These are phyloP conservation scores for Symbiodinium natans DNA, from an alignment of 73 alveolate species.

Conservation along the genomic window DNA sequence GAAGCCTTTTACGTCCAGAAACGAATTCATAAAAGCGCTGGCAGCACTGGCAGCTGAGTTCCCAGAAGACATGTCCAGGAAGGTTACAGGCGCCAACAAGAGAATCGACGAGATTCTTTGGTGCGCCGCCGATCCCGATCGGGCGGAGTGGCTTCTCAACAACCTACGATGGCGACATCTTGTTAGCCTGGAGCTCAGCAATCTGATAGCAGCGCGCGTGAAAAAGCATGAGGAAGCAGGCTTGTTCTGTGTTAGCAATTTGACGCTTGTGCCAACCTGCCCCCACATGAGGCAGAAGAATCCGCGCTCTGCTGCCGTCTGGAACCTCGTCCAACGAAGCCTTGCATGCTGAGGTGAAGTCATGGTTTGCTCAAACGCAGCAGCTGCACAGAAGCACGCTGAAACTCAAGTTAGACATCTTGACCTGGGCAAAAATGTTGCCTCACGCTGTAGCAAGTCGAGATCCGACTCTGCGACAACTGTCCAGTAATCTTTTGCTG, in stretches of 20 bases:
- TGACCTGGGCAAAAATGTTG: not conserved
- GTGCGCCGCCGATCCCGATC: not conserved
- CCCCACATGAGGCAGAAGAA: not conserved
- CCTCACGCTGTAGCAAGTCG: not conserved
- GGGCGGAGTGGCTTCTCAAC: not conserved
- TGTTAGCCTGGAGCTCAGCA: not conserved
- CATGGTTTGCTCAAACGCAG: not conserved
- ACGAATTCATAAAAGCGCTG: conserved; percentile 14
- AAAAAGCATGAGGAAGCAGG: not conserved
- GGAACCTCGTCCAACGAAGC: not conserved
- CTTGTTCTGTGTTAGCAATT: not conserved
- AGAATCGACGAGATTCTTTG: not conserved
- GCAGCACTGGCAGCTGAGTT: not conserved
- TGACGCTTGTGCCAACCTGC: too few relatives aligned
- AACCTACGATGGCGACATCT: not conserved
- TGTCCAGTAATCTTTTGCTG: not conserved
- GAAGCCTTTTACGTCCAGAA: not conserved
- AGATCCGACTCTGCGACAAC: not conserved
- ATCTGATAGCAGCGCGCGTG: not conserved
- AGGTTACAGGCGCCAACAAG: not conserved
- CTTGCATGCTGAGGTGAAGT: not conserved
- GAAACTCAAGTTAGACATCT: not conserved
- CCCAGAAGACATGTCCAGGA: conserved; percentile 5
- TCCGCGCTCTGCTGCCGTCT: not conserved
- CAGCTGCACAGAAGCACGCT: not conserved